Base-by-base conservation (phyloP, 768 basidiomycete species). In the Suillus plorans region DNA sequence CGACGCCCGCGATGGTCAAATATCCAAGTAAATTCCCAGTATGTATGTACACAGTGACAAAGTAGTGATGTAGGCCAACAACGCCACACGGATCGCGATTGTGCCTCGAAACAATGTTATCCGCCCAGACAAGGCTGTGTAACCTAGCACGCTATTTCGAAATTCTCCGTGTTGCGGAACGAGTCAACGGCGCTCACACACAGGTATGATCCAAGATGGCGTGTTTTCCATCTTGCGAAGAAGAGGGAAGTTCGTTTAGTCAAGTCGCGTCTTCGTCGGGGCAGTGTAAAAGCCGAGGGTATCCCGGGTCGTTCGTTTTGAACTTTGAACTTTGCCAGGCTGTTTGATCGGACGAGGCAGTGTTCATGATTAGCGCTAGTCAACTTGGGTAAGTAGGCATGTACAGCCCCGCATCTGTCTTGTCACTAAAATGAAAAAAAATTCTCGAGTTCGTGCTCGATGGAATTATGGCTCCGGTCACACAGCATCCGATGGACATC, bases 241-340 rank as follows among this genome's bases (percentile, higher is more conserved):
- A 41, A 58, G 39, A 34, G 14, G 6, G 36, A 37, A 3, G n/a
- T 18, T 56, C 36, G 36, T 57, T 56, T 37, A 37, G 39, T 39
- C 39, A 25, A 58, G 22, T 42, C 31, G 58, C 58, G 58, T 59
- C 58, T 59, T 59, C 41, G 25, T 59, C 58, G 58, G 58, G 62
- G 42, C 37, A 44, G 62, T 63, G 50, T 39, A 41, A 13, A 28
- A 28, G 28, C 62, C 18, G n/a, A n/a, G 22, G 47, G 47, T 36
- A 58, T 44, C 56, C 55, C 36, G 36, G 7, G 8, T 10, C 39
- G 42, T 63, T 10, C 13, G 14, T 41, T 41, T 14, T 8, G 45
- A 61, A 61, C 31, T 39, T 25, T 50, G 62, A 53, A 61, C 20
- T 39, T 25, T 50, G 62, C 14, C n/a, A 25, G 31, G 31, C 28